These are phyloP conservation scores for Hypsizygus ulmarius DNA, from an alignment of 1,284 basidiomycete genomes.

Conservation along the genomic window DNA sequence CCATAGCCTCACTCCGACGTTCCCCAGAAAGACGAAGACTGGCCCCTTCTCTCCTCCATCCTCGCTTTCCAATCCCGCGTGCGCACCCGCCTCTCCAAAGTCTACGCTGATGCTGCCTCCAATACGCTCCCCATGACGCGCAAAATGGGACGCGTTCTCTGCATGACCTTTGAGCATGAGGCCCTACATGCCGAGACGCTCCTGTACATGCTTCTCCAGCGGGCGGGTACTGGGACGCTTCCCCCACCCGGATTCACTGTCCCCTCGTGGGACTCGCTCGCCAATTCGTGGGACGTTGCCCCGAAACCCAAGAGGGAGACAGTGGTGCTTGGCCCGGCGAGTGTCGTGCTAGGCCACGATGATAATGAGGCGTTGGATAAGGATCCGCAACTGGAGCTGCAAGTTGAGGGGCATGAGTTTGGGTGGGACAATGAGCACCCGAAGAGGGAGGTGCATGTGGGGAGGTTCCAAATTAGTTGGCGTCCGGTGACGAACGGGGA, in stretches of 20 bases:
- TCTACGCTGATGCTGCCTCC: constrained; percentile 73
- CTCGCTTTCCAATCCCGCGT: constrained; percentile 79
- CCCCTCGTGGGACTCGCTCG: constrained; percentile 77
- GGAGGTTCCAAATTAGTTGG: constrained; percentile 73
- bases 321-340: constrained; percentile 59
- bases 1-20: constrained; percentile 85
- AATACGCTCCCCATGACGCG: constrained; percentile 61
- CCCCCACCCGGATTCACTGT: constrained; percentile 73
- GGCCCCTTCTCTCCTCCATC: constrained; percentile 79
- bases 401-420: constrained; percentile 66
- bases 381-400: constrained; percentile 25
- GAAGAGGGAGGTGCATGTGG: constrained; percentile 53
- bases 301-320: constrained; percentile 41
- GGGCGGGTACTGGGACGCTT: constrained; percentile 72
- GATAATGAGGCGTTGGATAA: constrained; percentile 78
- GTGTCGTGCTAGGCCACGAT: constrained; percentile 77
- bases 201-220: constrained; percentile 91
- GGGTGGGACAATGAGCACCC: constrained; percentile 98
- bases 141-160: constrained; percentile 75
- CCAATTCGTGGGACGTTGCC: constrained; percentile 59
- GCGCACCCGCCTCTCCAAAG: constrained; percentile 61
- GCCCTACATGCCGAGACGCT: constrained; percentile 87
- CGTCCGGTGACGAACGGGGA: constrained; percentile 86
- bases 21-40: constrained; percentile 76
- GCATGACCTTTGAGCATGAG: constrained; percentile 91